A percentile compares a stretch with the other conserved stretches of the same genome.
These are phyloP conservation scores for Metschnikowia rubicola DNA, from an alignment of 805 yeast genomes.

Conservation along the genomic window DNA sequence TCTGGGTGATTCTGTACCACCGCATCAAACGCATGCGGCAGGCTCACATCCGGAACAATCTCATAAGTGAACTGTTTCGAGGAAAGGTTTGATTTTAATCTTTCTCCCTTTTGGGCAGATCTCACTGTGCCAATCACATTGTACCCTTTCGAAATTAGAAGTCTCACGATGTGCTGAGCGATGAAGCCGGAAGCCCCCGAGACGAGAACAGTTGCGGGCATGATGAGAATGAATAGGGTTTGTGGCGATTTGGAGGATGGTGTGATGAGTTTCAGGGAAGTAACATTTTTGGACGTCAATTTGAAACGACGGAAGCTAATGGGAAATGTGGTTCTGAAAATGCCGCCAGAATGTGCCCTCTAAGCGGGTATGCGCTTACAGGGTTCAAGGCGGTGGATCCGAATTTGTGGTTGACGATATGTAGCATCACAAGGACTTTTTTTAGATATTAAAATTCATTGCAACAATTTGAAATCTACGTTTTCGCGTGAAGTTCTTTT, in stretches of 20 bases:
- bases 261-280: no score
- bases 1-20: conserved; percentile 47
- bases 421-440: no score
- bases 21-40: conserved; percentile 41
- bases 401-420: no score
- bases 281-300: not conserved
- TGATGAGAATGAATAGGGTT: not conserved
- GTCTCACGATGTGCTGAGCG: conserved; percentile 25
- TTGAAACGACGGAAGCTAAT: not conserved
- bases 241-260: not conserved
- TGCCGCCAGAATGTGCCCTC: not conserved
- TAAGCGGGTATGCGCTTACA: conserved; percentile 3
- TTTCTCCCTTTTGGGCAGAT: conserved; percentile 20
- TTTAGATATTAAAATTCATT: no score
- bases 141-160: conserved; percentile 21
- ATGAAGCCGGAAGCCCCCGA: conserved; percentile 34
- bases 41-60: conserved; percentile 46
- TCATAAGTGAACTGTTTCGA: conserved; percentile 37
- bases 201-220: conserved; percentile 20
- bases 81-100: conserved; percentile 22
- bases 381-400: not conserved
- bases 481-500: no score
- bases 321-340: not conserved
- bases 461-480: no score
- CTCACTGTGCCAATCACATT: conserved; percentile 26